Evolutionary conservation across 768 basidiomycete genomes (phyloP), one percentile per base, ranked within the genome.

Genomic region (Leccinum variicolor): DNA sequence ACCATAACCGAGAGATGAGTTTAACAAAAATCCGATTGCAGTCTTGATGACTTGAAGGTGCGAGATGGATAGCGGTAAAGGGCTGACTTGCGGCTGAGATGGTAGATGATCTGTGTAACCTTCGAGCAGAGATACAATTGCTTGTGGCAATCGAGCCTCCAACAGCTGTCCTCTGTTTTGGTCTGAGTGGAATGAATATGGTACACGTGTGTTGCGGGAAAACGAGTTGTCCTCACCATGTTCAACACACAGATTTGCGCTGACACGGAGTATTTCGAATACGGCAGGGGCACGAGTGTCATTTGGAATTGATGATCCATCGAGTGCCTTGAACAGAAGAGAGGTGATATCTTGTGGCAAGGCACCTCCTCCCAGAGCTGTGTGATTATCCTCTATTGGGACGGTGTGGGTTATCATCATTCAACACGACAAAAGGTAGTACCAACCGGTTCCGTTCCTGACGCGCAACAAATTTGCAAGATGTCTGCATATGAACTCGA

Each of bases 221-320:
- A n/a, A n/a, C 17, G 36, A n/a, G 8, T 39, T 39, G 14, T 23
- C 69, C 83, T 59, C 62, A 85, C 90, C 85, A 64, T 93, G 90
- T 68, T 94, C 90, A 74, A 91, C 85, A 71, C 89, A 92, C 17
- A 94, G 73, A 72, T 94, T 94, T 13, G 92, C 92, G 25, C 84
- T 84, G 14, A 92, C 84, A 56, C 92, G 81, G 54, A 94, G 80
- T 29, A 92, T 73, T 68, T 93, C 89, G 58, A 81, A 82, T 23
- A 85, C 76, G 10, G 81, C 80, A 9, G 79, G 66, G 51, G 82
- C 76, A 57, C 77, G 79, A n/a, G 71, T 59, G 28, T 77, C 72
- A 54, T 69, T 72, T 6, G 84, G 82, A 48, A 78, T 75, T 19
- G 77, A 61, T 6, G 79, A 67, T 45, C 79, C 82, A 55, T 79